Evolutionary conservation across 495 filamentous ascomycete genomes (phyloP).

Genomic region (Copromyces sp.): DNA sequence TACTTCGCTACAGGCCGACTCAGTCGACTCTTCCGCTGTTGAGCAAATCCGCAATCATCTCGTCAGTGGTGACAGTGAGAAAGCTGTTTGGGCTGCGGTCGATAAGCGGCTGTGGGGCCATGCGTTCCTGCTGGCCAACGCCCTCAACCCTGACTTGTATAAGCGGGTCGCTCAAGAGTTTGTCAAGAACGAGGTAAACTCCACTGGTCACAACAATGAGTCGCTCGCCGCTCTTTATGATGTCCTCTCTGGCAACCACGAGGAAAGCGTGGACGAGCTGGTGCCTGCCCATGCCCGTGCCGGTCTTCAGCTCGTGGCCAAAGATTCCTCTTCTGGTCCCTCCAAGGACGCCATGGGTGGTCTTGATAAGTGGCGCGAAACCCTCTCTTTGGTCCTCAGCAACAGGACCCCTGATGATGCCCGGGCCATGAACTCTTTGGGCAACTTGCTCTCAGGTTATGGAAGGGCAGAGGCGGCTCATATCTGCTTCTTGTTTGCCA

Average conservation of each 20-base stretch:
- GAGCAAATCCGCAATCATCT: conserved; percentile 62
- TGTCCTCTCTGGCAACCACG: conserved; percentile 84
- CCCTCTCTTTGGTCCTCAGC: conserved; percentile 70
- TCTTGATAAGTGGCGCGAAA: conserved; percentile 89
- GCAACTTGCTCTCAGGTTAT: conserved; percentile 75
- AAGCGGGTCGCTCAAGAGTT: conserved; percentile 93
- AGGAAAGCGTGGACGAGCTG: conserved; percentile 91
- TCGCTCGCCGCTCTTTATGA: conserved; percentile 85
- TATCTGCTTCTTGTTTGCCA: conserved; percentile 61
- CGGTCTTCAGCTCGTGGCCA: conserved; percentile 81
- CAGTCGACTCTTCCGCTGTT: conserved; percentile 54
- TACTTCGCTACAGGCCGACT: conserved; percentile 40
- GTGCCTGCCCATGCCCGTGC: conserved; percentile 90
- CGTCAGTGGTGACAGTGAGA: conserved; percentile 72
- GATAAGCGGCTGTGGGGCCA: conserved; percentile 93
- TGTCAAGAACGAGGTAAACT: conserved; percentile 82
- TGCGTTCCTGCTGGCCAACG: conserved; percentile 84
- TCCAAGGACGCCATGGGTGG: conserved; percentile 71
- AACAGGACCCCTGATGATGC: conserved; percentile 77
- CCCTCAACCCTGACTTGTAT: conserved; percentile 57
- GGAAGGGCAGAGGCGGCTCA: conserved; percentile 85
- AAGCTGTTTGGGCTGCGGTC: conserved; percentile 89
- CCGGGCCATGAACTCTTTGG: conserved; percentile 66
- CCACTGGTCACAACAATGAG: conserved; percentile 61
- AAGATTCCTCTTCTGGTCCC: conserved; percentile 46